A percentile compares a stretch with the other conserved stretches of the same genome.
Conservation (phyloP, 2,329 filamentous ascomycete species). For the Pseudogymnoascus sp. region DNA sequence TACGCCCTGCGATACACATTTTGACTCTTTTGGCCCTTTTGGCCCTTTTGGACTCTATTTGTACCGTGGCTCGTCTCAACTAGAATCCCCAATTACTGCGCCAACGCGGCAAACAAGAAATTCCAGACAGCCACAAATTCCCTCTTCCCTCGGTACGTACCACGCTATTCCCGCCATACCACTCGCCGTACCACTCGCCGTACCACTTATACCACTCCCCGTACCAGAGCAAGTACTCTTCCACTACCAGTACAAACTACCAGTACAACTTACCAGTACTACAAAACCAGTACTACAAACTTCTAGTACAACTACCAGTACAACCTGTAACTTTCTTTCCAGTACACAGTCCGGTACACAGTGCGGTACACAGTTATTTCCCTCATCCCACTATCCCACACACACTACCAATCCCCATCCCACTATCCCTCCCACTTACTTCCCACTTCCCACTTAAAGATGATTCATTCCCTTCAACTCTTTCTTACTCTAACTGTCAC, state of each 20-base stretch:
- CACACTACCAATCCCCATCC: neutral
- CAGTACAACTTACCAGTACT: neutral
- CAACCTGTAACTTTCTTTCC: neutral
- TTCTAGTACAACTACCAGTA: neutral
- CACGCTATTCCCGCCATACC: neutral
- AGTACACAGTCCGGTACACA: no score
- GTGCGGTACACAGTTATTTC: neutral
- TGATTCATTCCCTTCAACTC: constrained; percentile 9
- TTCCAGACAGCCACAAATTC: neutral
- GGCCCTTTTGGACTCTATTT: neutral
- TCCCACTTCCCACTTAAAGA: constrained; percentile 8
- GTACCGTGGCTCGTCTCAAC: neutral
- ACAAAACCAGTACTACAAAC: neutral
- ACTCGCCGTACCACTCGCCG: neutral
- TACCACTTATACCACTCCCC: no score
- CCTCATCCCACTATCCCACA: constrained; percentile 6
- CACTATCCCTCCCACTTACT: neutral
- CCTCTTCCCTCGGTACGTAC: neutral
- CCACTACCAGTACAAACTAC: neutral
- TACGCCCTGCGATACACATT: no score
- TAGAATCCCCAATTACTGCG: neutral
- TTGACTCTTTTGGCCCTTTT: no score
- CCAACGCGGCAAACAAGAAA: constrained; percentile 5
- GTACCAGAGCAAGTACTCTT: neutral
- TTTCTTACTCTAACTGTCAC: neutral